Evolutionary conservation across 305 asterid species (phyloP), one percentile per base, ranked within the genome.

Genomic region (Salvia sclarea): DNA sequence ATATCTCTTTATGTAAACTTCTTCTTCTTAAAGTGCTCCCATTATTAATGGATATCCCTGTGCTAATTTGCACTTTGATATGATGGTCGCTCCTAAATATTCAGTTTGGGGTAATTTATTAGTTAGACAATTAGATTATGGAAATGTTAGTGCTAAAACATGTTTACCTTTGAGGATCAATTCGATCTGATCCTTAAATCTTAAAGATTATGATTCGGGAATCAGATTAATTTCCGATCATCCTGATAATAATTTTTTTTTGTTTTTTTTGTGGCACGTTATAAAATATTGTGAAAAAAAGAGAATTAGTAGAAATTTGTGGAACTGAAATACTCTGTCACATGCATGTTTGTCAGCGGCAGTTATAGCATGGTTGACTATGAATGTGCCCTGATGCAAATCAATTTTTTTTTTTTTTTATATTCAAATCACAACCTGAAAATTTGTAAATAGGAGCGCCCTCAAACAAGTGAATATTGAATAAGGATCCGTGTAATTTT

Each of bases 161-260:
- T 75, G 72, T 57, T 53, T 40, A 64, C 25, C 69, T 49, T 10
- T 45, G 24, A 63, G 52, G 55, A 75, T 75, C 69, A 63, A 20
- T 6, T 24, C 33, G 75, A 75, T 75, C 38, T 56, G 72, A 64
- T 75, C 53, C 74, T 52, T 68, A 2, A 38, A 74, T 74, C 74
- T 20, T 61, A 31, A 28, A 60, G 66, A 74, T 74, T 13, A 44
- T 37, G 58, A 20, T 20, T 74, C 47, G 8, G 44, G 44, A 50
- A 18, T 16, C 49, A 64, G 58, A 57, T 73, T 67, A 53, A 66
- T 50, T 66, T 35, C n/a, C 2, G 40, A 58, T 63, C 31, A 21
- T 56, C 55, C 14, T 17, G 13, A 24, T 18, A 73, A 47, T 37
- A 49, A 3, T 59, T 48, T 12, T 52, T 5, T 64, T 17, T n/a